A percentile compares a stretch with the other conserved stretches of the same genome.
These are phyloP conservation scores for Diaporthe longicolla DNA, from an alignment of 2,329 filamentous ascomycete species.

Conservation along the genomic window DNA sequence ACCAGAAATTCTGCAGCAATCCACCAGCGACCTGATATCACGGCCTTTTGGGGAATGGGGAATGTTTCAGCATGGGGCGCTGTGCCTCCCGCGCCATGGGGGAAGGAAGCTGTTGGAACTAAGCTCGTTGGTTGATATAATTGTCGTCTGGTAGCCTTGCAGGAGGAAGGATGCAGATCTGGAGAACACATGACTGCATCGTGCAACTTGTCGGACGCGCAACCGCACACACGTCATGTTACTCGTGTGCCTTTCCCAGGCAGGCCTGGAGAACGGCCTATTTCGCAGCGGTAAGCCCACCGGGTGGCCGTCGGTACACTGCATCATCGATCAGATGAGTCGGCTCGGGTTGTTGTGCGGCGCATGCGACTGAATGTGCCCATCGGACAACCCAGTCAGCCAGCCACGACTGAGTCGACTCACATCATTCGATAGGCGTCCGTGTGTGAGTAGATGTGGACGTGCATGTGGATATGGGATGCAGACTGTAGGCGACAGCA, in stretches of 20 bases:
- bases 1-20: not conserved
- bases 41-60: not conserved
- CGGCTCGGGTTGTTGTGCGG: not conserved
- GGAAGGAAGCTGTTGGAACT: not conserved
- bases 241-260: not conserved
- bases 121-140: not conserved
- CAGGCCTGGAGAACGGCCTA: not conserved
- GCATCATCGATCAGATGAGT: not conserved
- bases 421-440: conserved; percentile 27
- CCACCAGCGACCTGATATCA: conserved; percentile 18
- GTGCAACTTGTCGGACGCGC: not conserved
- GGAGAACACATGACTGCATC: not conserved
- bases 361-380: conserved; percentile 1
- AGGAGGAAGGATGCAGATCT: not conserved
- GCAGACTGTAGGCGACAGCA: not conserved
- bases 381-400: not conserved
- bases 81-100: conserved; percentile 10
- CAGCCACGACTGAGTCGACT: not conserved
- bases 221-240: not conserved
- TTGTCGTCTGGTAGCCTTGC: conserved; percentile 16
- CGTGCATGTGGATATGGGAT: not conserved
- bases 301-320: not conserved
- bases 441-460: conserved; percentile 7
- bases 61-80: conserved; percentile 22
- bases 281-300: not conserved